Evolutionary conservation across 805 yeast genomes (phyloP).

Genomic region (Candida arabinofermentans): DNA sequence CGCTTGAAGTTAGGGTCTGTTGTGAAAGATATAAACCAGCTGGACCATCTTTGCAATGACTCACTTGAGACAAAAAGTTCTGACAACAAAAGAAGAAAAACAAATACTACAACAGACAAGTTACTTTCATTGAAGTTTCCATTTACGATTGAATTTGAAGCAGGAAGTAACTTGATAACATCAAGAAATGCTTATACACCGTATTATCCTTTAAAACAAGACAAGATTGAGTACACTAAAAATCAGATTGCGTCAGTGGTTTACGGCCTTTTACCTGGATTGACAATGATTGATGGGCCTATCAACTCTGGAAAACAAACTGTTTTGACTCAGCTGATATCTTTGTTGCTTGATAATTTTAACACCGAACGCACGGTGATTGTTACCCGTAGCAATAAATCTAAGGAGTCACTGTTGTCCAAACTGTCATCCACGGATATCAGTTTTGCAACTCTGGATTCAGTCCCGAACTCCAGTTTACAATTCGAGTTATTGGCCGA

Average conservation of each 20-base stretch:
- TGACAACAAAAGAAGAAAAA: conserved; percentile 6
- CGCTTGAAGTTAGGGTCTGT: conserved; percentile 21
- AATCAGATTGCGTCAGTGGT: conserved; percentile 5
- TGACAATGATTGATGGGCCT: conserved; percentile 18
- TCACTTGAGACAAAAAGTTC: not conserved
- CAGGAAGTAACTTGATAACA: not conserved
- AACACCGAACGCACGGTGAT: conserved; percentile 28
- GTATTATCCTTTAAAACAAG: not conserved
- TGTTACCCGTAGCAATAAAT: conserved; percentile 17
- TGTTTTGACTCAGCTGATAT: conserved; percentile 22
- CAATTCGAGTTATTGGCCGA: conserved; percentile 15
- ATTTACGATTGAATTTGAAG: not conserved
- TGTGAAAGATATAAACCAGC: conserved; percentile 9
- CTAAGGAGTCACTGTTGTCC: conserved; percentile 12
- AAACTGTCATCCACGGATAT: not conserved
- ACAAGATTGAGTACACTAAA: not conserved
- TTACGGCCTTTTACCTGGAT: conserved; percentile 8
- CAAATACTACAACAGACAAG: not conserved
- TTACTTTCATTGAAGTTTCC: not conserved
- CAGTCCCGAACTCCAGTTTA: conserved; percentile 16
- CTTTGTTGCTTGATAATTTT: conserved; percentile 16
- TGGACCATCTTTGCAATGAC: not conserved
- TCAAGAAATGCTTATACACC: not conserved
- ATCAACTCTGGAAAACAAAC: conserved; percentile 32
- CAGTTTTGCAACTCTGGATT: not conserved